phyloP scores from a whole-genome alignment of 2,329 filamentous ascomycete species.

The Xylaria sp. region DNA sequence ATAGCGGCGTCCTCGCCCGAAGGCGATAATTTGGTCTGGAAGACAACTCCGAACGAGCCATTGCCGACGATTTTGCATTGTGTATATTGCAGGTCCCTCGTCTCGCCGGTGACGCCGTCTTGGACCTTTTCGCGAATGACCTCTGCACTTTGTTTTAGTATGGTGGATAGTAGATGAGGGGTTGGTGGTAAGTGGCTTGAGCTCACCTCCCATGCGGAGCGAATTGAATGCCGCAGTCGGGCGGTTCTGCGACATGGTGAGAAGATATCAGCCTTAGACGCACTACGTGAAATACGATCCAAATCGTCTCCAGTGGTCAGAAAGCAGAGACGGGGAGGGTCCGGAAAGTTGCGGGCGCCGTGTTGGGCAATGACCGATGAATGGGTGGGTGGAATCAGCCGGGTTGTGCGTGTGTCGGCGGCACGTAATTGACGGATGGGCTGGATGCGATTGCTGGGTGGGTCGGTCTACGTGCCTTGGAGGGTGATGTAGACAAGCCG shows the following conservation, averaged over 20 bases:
- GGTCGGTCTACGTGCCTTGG: slow-evolving; percentile 33
- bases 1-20: slow-evolving; percentile 98
- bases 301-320: slow-evolving; percentile 46
- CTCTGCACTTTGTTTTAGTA: slow-evolving; percentile 67
- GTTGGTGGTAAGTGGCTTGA: slow-evolving; percentile 42
- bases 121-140: slow-evolving; percentile 99
- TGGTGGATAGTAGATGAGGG: slow-evolving; percentile 32
- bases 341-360: slow-evolving; percentile 46
- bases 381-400: slow-evolving; percentile 35
- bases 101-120: slow-evolving; percentile 96
- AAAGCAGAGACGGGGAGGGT: slow-evolving; percentile 42
- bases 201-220: slow-evolving; percentile 97
- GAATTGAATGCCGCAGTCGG: slow-evolving; percentile 86
- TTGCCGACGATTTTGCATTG: slow-evolving; percentile 99
- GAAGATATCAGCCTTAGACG: slow-evolving; percentile 44
- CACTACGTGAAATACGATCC: slow-evolving; percentile 42
- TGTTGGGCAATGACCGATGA: slow-evolving; percentile 48
- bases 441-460: slow-evolving; percentile 32
- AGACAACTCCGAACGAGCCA: slow-evolving; percentile 97
- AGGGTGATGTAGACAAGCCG: slow-evolving; percentile 35
- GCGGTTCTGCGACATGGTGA: slow-evolving; percentile 52
- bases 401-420: slow-evolving; percentile 34
- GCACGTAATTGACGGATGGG: slow-evolving; percentile 38
- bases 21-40: slow-evolving; percentile 98
- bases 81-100: slow-evolving; percentile 96